Conservation (phyloP, 257 asterid species). For the Nicotiana noctiflora region DNA sequence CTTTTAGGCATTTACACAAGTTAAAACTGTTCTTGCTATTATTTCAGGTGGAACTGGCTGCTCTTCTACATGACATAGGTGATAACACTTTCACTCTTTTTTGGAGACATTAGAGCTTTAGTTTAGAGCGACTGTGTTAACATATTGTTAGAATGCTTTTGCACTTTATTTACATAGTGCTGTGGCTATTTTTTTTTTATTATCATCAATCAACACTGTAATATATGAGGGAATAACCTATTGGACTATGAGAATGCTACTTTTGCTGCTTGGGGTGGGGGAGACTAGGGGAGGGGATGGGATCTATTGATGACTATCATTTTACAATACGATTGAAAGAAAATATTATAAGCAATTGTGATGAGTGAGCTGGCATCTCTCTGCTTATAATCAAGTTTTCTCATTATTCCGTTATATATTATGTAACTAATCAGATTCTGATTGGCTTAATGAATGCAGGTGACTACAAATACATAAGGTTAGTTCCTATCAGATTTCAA, state of each 20-base stretch:
- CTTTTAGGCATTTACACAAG: not conserved
- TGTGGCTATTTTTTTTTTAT: not conserved
- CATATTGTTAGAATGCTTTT: not conserved
- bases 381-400: not conserved
- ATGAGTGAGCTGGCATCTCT: not conserved
- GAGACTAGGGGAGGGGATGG: not conserved
- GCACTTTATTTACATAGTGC: not conserved
- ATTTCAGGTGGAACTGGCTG: constrained; percentile 89
- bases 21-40: constrained; percentile 12
- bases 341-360: not conserved
- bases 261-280: not conserved
- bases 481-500: constrained; percentile 21
- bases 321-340: not conserved
- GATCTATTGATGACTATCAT: constrained; percentile 2
- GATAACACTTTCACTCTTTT: constrained; percentile 11
- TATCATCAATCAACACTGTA: not conserved
- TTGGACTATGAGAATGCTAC: not conserved
- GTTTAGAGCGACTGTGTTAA: not conserved
- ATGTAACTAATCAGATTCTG: constrained; percentile 22
- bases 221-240: not conserved
- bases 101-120: not conserved
- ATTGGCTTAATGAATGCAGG: constrained; percentile 47
- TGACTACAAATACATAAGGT: constrained; percentile 88
- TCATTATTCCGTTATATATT: not conserved
- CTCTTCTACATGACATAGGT: constrained; percentile 95